Percentiles rank a stretch among this genome's conserved stretches.
Evolutionary conservation across 169 alveolate species (phyloP).

Genomic region (Eimeria maxima): DNA sequence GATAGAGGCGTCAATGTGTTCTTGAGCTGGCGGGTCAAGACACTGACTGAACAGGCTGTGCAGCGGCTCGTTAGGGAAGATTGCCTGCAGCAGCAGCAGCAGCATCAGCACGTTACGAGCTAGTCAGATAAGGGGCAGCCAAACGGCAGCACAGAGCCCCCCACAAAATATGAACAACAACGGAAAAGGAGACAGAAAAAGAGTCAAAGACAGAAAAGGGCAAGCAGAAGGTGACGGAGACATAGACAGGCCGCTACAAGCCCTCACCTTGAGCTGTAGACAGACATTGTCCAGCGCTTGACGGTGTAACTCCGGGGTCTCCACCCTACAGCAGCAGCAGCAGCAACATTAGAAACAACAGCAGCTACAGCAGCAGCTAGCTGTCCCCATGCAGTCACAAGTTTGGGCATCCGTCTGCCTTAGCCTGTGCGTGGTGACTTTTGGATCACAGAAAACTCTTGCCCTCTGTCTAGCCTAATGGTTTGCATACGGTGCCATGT

Average conservation of each 20-base stretch:
- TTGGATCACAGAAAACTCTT: not conserved
- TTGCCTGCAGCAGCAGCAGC: slow-evolving; percentile 67
- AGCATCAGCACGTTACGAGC: not conserved
- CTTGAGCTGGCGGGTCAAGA: slow-evolving; percentile 80
- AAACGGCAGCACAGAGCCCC: not conserved
- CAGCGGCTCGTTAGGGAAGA: slow-evolving; percentile 75
- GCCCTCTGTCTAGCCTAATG: not conserved
- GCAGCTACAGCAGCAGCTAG: not conserved
- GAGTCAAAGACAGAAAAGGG: too few relatives aligned
- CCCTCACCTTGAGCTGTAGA: slow-evolving; percentile 77
- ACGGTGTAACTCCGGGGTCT: slow-evolving; percentile 79
- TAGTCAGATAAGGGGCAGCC: not conserved
- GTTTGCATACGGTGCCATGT: not conserved
- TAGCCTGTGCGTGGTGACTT: not conserved
- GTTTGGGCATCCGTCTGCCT: not conserved
- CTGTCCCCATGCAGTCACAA: not conserved
- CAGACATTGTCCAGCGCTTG: slow-evolving; percentile 79
- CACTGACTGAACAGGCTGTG: slow-evolving; percentile 42
- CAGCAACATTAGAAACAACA: not conserved
- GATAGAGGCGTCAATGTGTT: slow-evolving; percentile 58
- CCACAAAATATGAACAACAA: not conserved
- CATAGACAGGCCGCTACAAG: too few relatives aligned
- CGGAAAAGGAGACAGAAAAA: slow-evolving; percentile 1
- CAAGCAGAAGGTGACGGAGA: too few relatives aligned
- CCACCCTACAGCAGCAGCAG: slow-evolving; percentile 57